These are phyloP conservation scores for Prunus mume DNA, from an alignment of 306 rosid genomes.

Conservation along the genomic window DNA sequence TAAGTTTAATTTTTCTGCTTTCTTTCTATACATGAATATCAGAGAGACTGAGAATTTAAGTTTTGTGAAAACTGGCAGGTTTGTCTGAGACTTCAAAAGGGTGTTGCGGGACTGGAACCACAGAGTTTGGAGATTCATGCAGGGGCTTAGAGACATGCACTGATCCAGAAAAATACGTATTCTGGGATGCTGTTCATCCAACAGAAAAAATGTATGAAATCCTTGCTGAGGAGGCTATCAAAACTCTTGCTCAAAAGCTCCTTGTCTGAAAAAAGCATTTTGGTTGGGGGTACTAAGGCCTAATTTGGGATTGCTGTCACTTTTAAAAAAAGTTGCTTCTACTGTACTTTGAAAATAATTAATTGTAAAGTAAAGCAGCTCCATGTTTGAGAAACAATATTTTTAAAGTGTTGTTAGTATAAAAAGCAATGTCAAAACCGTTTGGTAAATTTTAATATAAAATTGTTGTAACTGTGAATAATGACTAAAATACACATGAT, in stretches of 20 bases:
- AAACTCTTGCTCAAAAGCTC: constrained; percentile 15
- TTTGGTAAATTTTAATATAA: too few species aligned
- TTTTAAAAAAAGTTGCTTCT: too few species aligned
- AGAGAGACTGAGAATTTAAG: background rate
- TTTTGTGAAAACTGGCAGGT: constrained; percentile 30
- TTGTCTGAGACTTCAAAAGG: constrained; percentile 53
- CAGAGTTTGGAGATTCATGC: constrained; percentile 66
- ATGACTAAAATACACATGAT: too few species aligned
- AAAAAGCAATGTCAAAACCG: too few species aligned
- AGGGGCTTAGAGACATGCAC: constrained; percentile 48
- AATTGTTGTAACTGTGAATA: too few species aligned
- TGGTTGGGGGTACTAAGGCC: background rate
- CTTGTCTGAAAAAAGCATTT: background rate
- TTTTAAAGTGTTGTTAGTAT: too few species aligned
- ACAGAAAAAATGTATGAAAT: constrained; percentile 61
- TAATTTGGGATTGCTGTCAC: too few species aligned
- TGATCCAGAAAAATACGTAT: constrained; percentile 52
- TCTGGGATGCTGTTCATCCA: constrained; percentile 92
- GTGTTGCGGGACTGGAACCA: constrained; percentile 66
- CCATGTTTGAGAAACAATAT: too few species aligned
- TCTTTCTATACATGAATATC: background rate
- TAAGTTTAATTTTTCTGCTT: constrained; percentile 19
- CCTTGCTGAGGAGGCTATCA: constrained; percentile 47
- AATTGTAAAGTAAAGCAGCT: too few species aligned
- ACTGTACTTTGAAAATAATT: too few species aligned